phyloP scores from a whole-genome alignment of 768 basidiomycete genomes.

The Guyanaporus albipodus region DNA sequence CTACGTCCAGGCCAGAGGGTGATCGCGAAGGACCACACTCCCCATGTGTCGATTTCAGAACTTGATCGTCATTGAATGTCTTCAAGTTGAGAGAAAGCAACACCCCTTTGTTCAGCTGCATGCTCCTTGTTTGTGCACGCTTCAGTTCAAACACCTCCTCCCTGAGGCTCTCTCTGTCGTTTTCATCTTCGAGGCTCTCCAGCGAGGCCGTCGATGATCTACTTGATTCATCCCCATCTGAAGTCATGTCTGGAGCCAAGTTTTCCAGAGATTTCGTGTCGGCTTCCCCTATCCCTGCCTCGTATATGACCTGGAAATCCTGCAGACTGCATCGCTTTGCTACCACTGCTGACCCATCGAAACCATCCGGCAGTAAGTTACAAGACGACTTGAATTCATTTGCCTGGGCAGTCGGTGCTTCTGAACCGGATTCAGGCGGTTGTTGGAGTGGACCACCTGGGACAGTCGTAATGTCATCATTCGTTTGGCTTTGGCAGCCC shows the following conservation, averaged over 20 bases:
- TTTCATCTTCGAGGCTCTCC: constrained; percentile 16
- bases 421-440: constrained; percentile 10
- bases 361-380: neutral
- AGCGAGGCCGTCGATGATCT: constrained; percentile 24
- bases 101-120: constrained; percentile 47
- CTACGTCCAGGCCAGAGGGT: neutral
- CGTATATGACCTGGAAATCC: neutral
- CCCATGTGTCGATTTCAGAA: neutral
- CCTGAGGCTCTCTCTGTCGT: constrained; percentile 15
- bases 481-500: constrained; percentile 20
- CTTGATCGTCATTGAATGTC: constrained; percentile 1
- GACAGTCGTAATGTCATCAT: constrained; percentile 9
- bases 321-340: neutral
- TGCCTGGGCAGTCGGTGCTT: neutral
- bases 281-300: constrained; percentile 6
- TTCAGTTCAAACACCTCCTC: constrained; percentile 43
- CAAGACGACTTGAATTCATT: neutral
- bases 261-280: constrained; percentile 20
- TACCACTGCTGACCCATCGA: neutral
- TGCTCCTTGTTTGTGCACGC: constrained; percentile 46
- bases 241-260: constrained; percentile 24
- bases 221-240: constrained; percentile 20
- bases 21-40: constrained; percentile 6
- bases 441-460: constrained; percentile 12
- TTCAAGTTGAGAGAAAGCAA: constrained; percentile 34